Evolutionary conservation across 75 land plant species (phyloP), one percentile per base, ranked within the genome.

Genomic region (Picea glauca): DNA sequence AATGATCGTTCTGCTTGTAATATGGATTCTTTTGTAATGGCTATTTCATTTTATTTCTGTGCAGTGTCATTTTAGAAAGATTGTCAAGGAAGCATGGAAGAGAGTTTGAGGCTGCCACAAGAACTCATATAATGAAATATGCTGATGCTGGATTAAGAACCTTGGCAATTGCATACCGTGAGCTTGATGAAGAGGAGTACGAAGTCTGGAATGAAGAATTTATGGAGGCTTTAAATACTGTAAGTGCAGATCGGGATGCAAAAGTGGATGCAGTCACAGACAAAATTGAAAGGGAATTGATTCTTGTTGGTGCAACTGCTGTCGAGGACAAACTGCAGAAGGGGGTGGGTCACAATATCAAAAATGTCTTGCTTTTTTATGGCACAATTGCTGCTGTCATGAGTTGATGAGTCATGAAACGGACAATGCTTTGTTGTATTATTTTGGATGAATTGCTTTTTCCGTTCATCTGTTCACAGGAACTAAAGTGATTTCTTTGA

Each of bases 311-410:
- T 14, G 93, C 91, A 33, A 94, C 98, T 58, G 95, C 93, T 79
- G 93, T 94, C 56, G 98, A 94, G 80, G 98, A 94, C 83, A 93
- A 93, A 63, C 87, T 92, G 23, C 98, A 93, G 84, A 82, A 89
- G 43, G 98, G 98, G 82, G 98, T 92, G 35, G n/a, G 90, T 79
- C 38, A 17, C 58, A 15, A 58, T 67, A 21, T 6, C 20, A 30
- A 23, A 65, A 30, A 30, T 30, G 26, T 21, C 14, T 38, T 60
- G 56, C 38, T 35, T 64, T 35, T 5, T 30, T 32, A 62, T 62
- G 6, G 32, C 7, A 70, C 3, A 3, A 35, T 20, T 70, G 3
- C 54, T 11, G 35, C 26, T 43, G 30, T 11, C 23, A 70, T 40
- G 23, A 8, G 50, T 20, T 7, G 21, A 70, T 66, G 40, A 66